These are phyloP conservation scores for Pseudozyma tsukubaensis DNA, from an alignment of 1,284 basidiomycete genomes.

Conservation along the genomic window DNA sequence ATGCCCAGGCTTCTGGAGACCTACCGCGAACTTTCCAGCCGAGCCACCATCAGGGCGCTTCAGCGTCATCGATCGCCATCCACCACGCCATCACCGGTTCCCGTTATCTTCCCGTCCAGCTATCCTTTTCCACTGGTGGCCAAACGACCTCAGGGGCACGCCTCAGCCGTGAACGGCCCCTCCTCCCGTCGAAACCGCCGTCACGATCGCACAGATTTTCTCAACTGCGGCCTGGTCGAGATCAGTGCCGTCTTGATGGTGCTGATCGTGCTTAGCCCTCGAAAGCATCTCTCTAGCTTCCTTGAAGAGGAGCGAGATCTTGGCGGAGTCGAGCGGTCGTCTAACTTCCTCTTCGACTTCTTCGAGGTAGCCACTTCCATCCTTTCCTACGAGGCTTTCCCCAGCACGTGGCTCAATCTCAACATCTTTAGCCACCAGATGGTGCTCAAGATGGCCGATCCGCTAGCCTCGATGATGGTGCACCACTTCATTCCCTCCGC, in stretches of 20 bases:
- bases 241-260: conserved; percentile 86
- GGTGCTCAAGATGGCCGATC: conserved; percentile 86
- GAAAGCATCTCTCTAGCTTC: conserved; percentile 81
- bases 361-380: conserved; percentile 87
- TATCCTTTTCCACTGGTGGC: conserved; percentile 90
- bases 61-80: conserved; percentile 75
- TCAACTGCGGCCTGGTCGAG: conserved; percentile 86
- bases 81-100: conserved; percentile 76
- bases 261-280: conserved; percentile 82
- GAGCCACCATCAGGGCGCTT: conserved; percentile 77
- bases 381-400: conserved; percentile 87
- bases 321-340: conserved; percentile 70
- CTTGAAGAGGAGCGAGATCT: conserved; percentile 70
- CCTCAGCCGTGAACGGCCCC: conserved; percentile 45
- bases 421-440: conserved; percentile 90
- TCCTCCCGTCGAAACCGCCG: conserved; percentile 46
- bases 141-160: conserved; percentile 73
- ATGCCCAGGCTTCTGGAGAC: conserved; percentile 87
- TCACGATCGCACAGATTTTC: conserved; percentile 66
- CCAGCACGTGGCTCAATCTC: conserved; percentile 90
- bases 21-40: conserved; percentile 82
- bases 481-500: conserved; percentile 81
- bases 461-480: conserved; percentile 81
- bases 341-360: conserved; percentile 78
- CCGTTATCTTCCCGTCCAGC: conserved; percentile 89